Evolutionary conservation across 495 filamentous ascomycete species (phyloP), one percentile per base, ranked within the genome.

Genomic region (Penicillium cinerascens): DNA sequence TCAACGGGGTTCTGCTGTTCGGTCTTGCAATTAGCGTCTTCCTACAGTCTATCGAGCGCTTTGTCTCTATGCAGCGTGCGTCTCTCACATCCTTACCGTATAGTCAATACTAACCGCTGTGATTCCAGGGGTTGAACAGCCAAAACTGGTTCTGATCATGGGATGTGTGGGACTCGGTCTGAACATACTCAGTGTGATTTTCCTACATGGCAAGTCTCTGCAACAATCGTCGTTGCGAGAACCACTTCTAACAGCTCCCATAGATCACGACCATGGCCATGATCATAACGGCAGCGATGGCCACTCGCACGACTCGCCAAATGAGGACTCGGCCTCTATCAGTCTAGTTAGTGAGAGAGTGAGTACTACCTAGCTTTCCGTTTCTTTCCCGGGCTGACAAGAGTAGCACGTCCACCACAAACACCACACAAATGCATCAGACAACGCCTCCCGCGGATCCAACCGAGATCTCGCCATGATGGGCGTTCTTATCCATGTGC

Each of bases 21-120:
- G 90, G 86, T 0, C 78, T 97, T n/a, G 95, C 91, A 63, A 76
- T 96, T n/a, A 89, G 89, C 18, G 91, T 97, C 59, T 88, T 96
- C 56, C 79, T 97, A 42, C 92, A 97, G 67, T 89, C 92, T 8
- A 75, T 96, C 26, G 86, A 89, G 49, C 83, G 92, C 21, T 87
- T 96, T 59, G 73, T 96, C 25, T 59, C 68, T 4, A 41, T 78
- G 7, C 61, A 78, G 40, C 47, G 75, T 79, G 37, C 3, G 66
- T 61, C 6, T 9, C 8, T 8, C 21, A 8, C 38, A 5, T 27
- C 11, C 10, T 8, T 10, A 6, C 13, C 4, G 16, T 20, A 36
- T 60, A 79, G 1, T 1, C 1, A n/a, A 17, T 18, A 9, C 51
- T 39, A 43, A 45, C 37, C 0, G 2, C 2, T 9, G 3, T 13